Conservation (phyloP, 345 rosid species). For the Hibiscus syriacus region DNA sequence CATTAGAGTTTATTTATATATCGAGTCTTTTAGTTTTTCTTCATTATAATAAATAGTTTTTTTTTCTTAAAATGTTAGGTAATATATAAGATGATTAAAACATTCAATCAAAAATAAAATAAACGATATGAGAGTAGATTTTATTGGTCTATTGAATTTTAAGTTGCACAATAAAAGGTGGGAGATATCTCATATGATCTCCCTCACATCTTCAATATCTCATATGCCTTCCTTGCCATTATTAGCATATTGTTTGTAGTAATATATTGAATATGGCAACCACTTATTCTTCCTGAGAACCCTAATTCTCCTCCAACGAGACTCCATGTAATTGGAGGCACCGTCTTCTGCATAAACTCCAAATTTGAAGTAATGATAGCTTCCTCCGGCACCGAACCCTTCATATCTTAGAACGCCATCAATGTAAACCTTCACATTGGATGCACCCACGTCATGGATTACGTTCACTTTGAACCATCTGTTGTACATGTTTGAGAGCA, state of each 20-base stretch:
- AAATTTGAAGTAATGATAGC: constrained; percentile 24
- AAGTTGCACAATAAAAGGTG: no score
- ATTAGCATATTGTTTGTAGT: background rate
- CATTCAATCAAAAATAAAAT: no score
- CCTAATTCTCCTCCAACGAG: constrained; percentile 27
- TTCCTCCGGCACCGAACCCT: constrained; percentile 16
- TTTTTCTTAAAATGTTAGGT: no score
- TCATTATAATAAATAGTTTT: no score
- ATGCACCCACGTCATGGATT: constrained; percentile 25
- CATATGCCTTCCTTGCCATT: background rate
- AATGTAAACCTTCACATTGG: constrained; percentile 18
- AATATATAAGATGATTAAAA: no score
- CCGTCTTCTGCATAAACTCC: constrained; percentile 26
- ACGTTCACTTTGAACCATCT: constrained; percentile 29
- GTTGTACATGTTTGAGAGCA: constrained; percentile 13
- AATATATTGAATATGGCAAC: background rate
- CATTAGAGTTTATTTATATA: no score
- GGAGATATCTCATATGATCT: no score
- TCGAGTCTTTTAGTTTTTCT: no score
- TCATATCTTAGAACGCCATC: constrained; percentile 13
- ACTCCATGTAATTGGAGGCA: constrained; percentile 21
- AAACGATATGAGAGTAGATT: no score
- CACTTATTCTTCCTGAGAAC: constrained; percentile 8
- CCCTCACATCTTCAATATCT: background rate
- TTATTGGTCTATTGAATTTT: no score